Evolutionary conservation across 345 rosid genomes (phyloP).

Genomic region (Adansonia digitata): DNA sequence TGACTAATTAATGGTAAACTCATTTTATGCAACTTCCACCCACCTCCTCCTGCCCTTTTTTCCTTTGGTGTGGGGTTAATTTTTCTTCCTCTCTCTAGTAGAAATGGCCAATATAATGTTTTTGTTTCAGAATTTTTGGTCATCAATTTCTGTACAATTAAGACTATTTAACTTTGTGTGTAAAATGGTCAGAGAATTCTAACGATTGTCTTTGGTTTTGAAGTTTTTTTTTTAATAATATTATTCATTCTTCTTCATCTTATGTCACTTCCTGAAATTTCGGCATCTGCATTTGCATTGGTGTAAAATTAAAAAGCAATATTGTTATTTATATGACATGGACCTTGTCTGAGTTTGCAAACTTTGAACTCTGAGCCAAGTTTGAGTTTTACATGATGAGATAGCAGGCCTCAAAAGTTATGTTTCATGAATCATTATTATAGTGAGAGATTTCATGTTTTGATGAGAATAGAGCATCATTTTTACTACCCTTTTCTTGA

Average conservation of each 20-base stretch:
- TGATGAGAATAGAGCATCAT: neutral
- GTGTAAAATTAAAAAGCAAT: neutral
- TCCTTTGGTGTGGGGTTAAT: neutral
- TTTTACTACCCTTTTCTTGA: neutral
- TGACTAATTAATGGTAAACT: neutral
- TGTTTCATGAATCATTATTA: neutral
- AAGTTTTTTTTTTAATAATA: neutral
- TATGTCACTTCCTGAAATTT: neutral
- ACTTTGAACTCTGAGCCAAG: neutral
- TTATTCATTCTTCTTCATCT: neutral
- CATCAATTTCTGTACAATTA: neutral
- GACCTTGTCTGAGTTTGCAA: neutral
- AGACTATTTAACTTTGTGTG: neutral
- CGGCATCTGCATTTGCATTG: neutral
- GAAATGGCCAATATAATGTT: neutral
- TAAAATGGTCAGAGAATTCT: neutral
- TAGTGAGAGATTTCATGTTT: neutral
- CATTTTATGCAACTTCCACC: neutral
- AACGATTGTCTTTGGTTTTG: neutral
- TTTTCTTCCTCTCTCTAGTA: neutral
- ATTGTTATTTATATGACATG: neutral
- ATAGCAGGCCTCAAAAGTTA: neutral
- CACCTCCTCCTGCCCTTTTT: neutral
- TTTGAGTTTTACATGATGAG: neutral
- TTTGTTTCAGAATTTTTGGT: neutral